Percentiles rank a stretch among this genome's conserved stretches.
Conservation (phyloP, 148 eudicot species). For the Persicaria maculosa region DNA sequence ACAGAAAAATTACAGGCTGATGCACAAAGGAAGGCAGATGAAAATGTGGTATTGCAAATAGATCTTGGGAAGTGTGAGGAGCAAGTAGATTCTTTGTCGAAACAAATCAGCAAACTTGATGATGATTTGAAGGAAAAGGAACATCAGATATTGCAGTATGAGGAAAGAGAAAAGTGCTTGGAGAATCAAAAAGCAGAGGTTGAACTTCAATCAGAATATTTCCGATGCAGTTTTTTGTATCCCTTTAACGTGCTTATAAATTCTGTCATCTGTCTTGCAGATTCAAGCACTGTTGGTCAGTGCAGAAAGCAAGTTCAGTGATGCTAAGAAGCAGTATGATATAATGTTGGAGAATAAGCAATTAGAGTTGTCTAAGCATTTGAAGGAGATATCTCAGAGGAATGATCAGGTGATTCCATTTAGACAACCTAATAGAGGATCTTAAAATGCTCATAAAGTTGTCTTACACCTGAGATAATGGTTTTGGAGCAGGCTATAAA, state of each 20-base stretch:
- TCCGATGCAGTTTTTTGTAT: neutral
- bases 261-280: slow-evolving; percentile 31
- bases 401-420: slow-evolving; percentile 68
- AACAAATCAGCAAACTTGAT: slow-evolving; percentile 43
- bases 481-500: slow-evolving; percentile 67
- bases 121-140: slow-evolving; percentile 52
- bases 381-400: slow-evolving; percentile 89
- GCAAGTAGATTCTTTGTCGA: slow-evolving; percentile 40
- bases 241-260: slow-evolving; percentile 5
- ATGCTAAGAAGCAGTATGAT: slow-evolving; percentile 77
- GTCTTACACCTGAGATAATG: slow-evolving; percentile 6
- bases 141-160: slow-evolving; percentile 42
- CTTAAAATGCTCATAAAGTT: neutral
- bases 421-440: neutral
- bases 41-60: slow-evolving; percentile 43
- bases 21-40: slow-evolving; percentile 50
- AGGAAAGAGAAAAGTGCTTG: slow-evolving; percentile 51
- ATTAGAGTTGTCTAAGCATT: slow-evolving; percentile 75
- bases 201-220: slow-evolving; percentile 7
- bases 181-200: slow-evolving; percentile 72
- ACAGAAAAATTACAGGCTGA: slow-evolving; percentile 48
- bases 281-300: slow-evolving; percentile 39
- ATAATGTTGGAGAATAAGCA: slow-evolving; percentile 83
- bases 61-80: slow-evolving; percentile 43
- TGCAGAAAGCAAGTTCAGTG: slow-evolving; percentile 65